Evolutionary conservation across 306 rosid species (phyloP).

Genomic region (Inga leiocalycina): DNA sequence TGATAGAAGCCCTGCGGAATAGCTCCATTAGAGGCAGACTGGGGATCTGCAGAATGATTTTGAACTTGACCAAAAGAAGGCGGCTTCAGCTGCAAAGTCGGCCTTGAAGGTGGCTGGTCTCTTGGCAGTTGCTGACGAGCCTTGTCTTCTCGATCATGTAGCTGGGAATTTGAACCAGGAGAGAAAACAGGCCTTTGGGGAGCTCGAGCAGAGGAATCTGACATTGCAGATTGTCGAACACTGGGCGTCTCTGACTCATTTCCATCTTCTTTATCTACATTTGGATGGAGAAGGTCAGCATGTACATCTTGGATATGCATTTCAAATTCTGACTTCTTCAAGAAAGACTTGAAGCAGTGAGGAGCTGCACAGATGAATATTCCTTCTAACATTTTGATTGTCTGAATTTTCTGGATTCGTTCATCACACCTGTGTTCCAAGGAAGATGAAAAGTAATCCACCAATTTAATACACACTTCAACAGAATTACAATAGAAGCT

Average conservation of each 20-base stretch:
- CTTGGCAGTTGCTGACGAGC: slow-evolving; percentile 69
- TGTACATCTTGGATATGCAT: slow-evolving; percentile 85
- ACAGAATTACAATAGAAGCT: not conserved
- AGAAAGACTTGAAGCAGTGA: slow-evolving; percentile 94
- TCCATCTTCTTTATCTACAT: slow-evolving; percentile 79
- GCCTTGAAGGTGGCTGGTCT: slow-evolving; percentile 74
- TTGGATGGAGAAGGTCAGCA: slow-evolving; percentile 72
- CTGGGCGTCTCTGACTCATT: slow-evolving; percentile 83
- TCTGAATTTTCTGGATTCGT: slow-evolving; percentile 97
- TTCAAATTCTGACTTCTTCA: slow-evolving; percentile 83
- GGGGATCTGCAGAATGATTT: slow-evolving; percentile 59
- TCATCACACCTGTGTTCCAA: slow-evolving; percentile 77
- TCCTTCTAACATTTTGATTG: slow-evolving; percentile 97
- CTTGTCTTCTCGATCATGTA: slow-evolving; percentile 83
- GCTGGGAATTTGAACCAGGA: slow-evolving; percentile 81
- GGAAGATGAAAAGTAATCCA: slow-evolving; percentile 27
- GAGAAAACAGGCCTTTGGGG: slow-evolving; percentile 77
- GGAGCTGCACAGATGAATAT: slow-evolving; percentile 97
- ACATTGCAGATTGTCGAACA: slow-evolving; percentile 64
- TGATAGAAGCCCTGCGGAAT: slow-evolving; percentile 54
- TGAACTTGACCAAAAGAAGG: slow-evolving; percentile 69
- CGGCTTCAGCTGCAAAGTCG: slow-evolving; percentile 60
- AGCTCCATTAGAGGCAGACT: slow-evolving; percentile 46
- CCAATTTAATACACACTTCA: not conserved
- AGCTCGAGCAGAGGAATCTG: slow-evolving; percentile 74